Percentiles rank a stretch among this genome's conserved stretches.
phyloP scores from a whole-genome alignment of 805 yeast species.

The Barnettozyma botsteinii region DNA sequence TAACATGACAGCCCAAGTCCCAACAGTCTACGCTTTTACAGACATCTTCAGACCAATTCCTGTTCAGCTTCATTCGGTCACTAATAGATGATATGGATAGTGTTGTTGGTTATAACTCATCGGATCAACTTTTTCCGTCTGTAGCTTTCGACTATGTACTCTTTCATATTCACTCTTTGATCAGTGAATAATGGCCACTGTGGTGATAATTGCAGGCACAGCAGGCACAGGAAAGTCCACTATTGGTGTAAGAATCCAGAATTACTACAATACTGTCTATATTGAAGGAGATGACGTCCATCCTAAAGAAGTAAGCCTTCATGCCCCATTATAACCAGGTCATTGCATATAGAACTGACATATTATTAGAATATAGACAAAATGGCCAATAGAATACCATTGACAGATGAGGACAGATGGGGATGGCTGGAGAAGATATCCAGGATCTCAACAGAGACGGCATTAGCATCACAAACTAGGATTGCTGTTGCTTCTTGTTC shows the following conservation, averaged over 20 bases:
- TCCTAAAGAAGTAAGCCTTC: conserved; percentile 37
- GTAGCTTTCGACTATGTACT: too few relatives aligned
- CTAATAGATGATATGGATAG: too few relatives aligned
- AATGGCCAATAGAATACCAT: conserved; percentile 76
- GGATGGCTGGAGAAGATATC: conserved; percentile 69
- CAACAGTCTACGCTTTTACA: too few relatives aligned
- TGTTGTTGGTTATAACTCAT: too few relatives aligned
- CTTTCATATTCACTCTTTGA: too few relatives aligned
- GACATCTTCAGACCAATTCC: too few relatives aligned
- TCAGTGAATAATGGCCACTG: conserved; percentile 25
- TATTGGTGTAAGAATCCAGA: conserved; percentile 49
- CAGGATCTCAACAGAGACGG: conserved; percentile 32
- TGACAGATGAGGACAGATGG: conserved; percentile 89
- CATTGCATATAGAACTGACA: neutral
- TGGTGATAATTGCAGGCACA: conserved; percentile 83
- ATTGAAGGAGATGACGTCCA: conserved; percentile 86
- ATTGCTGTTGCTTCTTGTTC: conserved; percentile 71
- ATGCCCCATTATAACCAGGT: too few relatives aligned
- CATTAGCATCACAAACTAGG: conserved; percentile 28
- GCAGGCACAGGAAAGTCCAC: conserved; percentile 95
- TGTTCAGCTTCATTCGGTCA: too few relatives aligned
- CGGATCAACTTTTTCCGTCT: too few relatives aligned
- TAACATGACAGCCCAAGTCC: too few relatives aligned
- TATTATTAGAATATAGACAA: conserved; percentile 56
- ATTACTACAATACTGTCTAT: conserved; percentile 44